Base-by-base conservation (phyloP, 2,329 filamentous ascomycete genomes). In the Emergomyces orientalis region DNA sequence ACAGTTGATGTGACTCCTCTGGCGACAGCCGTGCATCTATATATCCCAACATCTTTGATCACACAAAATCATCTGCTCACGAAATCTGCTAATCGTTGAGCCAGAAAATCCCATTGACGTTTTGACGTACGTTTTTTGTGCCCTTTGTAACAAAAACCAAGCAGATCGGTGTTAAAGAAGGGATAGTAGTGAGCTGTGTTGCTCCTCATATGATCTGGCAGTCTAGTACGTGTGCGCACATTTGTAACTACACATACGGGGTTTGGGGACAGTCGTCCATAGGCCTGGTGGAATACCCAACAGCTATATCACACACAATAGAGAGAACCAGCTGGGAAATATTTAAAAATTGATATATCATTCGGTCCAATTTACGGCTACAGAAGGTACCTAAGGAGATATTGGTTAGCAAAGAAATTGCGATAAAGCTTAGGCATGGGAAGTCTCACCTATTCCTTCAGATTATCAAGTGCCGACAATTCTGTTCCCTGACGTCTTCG, bases 381-480 rank as follows among this genome's bases (percentile, higher is more conserved):
- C 32, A 43, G 39, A 58, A 45, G 47, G 43, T 19, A 51, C 9
- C 43, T 60, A 52, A 34, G 5, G 22, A 22, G 13, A 30, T 34
- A 25, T 25, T 51, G 22, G 45, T 60, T 60, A 60, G 58, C 58
- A 25, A 14, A 2, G 9, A 34, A 52, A 17, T 19, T 39, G 43
- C 8, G 47, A 27, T 13, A 2, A 37, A 60, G 27, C 22, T 41
- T 34, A 9, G 17, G 43, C 2, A 37, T n/a, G n/a, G 34, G 7
- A 47, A 25, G 41, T 47, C 60, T 41, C 59, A 65, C 64, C 63
- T 65, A 34, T 45, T 52, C 59, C 59, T 49, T 63, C 25, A 43
- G 51, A 41, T 59, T 32, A 64, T 61, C 58, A 60, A 62, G 58
- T 61, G 64, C 64, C 64, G 64, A 64, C 64, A 59, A 39, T 61